Base-by-base conservation (phyloP, 306 rosid species). In the Vigna angularis region DNA sequence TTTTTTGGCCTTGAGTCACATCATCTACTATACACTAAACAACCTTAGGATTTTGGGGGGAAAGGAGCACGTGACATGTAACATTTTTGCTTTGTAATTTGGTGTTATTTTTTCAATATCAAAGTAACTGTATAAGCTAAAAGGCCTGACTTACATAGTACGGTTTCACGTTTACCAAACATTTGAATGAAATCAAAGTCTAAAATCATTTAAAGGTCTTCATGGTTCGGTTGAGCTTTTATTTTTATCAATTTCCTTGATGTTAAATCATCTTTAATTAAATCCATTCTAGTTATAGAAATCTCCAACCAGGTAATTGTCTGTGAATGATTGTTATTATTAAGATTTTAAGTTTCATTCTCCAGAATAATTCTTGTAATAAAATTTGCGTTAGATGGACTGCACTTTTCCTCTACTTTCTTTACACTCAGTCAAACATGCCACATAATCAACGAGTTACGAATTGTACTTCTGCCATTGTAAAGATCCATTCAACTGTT, bases 41-140 rank as follows among this genome's bases (percentile, higher is more conserved):
- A 82, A 70, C 18, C 40, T 20, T 53, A 47, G 70, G 71, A 66
- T 22, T 42, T 36, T 42, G 57, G 79, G 51, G 75, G 56, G 71
- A 53, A 79, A 79, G 79, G 42, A 84, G 82, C 59, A 52, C 70
- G 18, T 50, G 73, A 69, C 58, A 22, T 73, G 83, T 80, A 83
- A 55, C 81, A 80, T 58, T 86, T 80, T 83, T 83, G 81, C 63
- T 36, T 47, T 79, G 75, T 76, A 86, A 75, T 64, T 79, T 56
- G 78, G 66, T 72, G 32, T 53, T 76, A 22, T 40, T 26, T 48
- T 28, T 78, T 82, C 70, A n/a, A 48, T n/a, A 34, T 75, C 58
- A 75, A 66, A 72, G 67, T 30, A 58, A 72, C 78, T 79, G 53
- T 79, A 72, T 61, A 73, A 76, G 47, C 72, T 30, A 73, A 52